Evolutionary conservation across 805 yeast species (phyloP).

Genomic region (Spathaspora girioi): DNA sequence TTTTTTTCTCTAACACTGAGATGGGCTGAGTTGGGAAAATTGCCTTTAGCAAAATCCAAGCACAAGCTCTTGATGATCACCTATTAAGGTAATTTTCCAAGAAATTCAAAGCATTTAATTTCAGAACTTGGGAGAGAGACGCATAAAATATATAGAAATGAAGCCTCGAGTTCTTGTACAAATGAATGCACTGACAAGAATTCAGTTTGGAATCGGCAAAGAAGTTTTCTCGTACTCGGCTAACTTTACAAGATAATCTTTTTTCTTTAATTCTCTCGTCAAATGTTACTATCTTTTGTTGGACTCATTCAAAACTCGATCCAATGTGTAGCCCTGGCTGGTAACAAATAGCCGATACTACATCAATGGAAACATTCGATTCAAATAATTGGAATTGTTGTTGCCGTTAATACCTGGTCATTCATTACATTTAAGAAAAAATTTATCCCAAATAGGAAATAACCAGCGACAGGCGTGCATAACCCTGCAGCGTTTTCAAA

Average conservation of each 20-base stretch:
- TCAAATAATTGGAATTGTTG: neutral
- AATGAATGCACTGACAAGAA: neutral
- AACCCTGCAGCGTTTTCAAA: neutral
- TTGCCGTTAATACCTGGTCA: neutral
- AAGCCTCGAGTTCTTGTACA: too few species aligned
- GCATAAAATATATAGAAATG: too few species aligned
- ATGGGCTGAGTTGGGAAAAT: too few species aligned
- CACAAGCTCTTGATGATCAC: too few species aligned
- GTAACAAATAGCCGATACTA: neutral
- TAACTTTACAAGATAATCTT: neutral
- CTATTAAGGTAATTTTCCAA: too few species aligned
- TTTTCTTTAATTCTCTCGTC: neutral
- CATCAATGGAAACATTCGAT: neutral
- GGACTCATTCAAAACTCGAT: neutral
- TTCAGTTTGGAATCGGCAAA: neutral
- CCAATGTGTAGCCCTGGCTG: neutral
- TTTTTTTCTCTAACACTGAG: too few species aligned
- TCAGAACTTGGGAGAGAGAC: too few species aligned
- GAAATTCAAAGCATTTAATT: too few species aligned
- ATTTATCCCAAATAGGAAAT: neutral
- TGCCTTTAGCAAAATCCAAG: too few species aligned
- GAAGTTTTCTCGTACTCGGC: neutral
- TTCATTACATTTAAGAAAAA: neutral
- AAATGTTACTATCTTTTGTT: neutral
- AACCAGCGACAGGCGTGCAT: neutral